Evolutionary conservation across 345 rosid genomes (phyloP), one percentile per base, ranked within the genome.

Genomic region (Ailanthus altissimus): DNA sequence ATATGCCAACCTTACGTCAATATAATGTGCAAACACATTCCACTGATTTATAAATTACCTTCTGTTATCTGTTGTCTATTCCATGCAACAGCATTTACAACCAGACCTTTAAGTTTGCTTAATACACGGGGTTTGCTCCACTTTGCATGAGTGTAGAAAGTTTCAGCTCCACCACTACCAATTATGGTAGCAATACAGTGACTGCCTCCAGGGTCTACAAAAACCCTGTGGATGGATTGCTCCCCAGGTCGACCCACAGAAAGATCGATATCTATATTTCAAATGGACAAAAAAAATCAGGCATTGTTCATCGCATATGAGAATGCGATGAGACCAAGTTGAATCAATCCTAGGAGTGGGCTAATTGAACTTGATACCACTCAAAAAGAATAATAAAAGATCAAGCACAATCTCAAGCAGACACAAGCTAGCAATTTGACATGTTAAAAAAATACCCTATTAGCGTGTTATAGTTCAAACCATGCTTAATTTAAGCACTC

Each of bases 191-290:
- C 93, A 77, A 96, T 84, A 73, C 99, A 96, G 63, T 96, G 99
- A 80, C 97, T 90, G 40, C 99, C 99, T 15, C 98, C 98, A 67
- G 99, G 99, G 84, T 96, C 98, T 70, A 93, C 95, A 81, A 93
- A 96, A 79, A 92, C 97, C 83, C 88, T 88, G 84, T 92, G 98
- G 67, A 96, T 83, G 1, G 95, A 91, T 84, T 90, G 97, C 81
- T 96, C 99, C 45, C 97, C 99, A 71, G 90, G 81, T 78, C 98
- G 85, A 57, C 95, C 99, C 49, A 56, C 89, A 32, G 97, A 90
- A 32, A 96, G 91, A 91, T 96, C 99, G 78, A 90, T 85, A 78
- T 96, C 99, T 96, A 80, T 4, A 67, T 16, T 42, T 59, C 62
- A 80, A 58, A 74, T 21, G 57, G 5, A 59, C 2, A n/a, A 66